These are phyloP conservation scores for Solanum virginianum DNA, from an alignment of 257 asterid genomes.

Conservation along the genomic window DNA sequence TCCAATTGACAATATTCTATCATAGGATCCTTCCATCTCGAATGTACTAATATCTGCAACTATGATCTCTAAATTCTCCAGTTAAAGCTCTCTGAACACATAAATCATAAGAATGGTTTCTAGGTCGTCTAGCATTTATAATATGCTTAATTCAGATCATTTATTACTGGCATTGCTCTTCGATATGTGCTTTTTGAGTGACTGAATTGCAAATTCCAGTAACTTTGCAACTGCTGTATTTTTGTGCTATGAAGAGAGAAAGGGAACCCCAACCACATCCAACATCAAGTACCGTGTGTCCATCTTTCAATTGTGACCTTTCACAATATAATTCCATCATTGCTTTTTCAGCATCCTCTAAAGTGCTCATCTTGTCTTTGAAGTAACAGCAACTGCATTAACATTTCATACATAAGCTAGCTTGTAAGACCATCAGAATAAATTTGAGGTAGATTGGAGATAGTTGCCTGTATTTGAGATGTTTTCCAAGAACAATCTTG, in stretches of 20 bases:
- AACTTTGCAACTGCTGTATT: constrained; percentile 54
- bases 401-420: not conserved
- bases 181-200: constrained; percentile 74
- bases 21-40: constrained; percentile 78
- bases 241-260: constrained; percentile 57
- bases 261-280: constrained; percentile 99
- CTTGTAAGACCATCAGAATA: not conserved
- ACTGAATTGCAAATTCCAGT: constrained; percentile 85
- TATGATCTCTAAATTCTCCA: constrained; percentile 61
- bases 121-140: not conserved
- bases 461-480: constrained; percentile 72
- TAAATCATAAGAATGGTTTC: not conserved
- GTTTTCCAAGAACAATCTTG: constrained; percentile 80
- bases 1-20: constrained; percentile 78
- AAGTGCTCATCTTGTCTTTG: constrained; percentile 43
- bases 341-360: constrained; percentile 86
- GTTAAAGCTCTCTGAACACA: constrained; percentile 39
- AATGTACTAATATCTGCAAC: constrained; percentile 72
- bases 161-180: constrained; percentile 55
- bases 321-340: constrained; percentile 81
- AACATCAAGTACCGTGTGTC: constrained; percentile 85
- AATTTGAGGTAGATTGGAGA: no score
- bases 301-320: constrained; percentile 70
- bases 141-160: no score
- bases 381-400: constrained; percentile 68